Evolutionary conservation across 371 early-diverging fungal genomes (phyloP).

Genomic region (Massospora cicadina): DNA sequence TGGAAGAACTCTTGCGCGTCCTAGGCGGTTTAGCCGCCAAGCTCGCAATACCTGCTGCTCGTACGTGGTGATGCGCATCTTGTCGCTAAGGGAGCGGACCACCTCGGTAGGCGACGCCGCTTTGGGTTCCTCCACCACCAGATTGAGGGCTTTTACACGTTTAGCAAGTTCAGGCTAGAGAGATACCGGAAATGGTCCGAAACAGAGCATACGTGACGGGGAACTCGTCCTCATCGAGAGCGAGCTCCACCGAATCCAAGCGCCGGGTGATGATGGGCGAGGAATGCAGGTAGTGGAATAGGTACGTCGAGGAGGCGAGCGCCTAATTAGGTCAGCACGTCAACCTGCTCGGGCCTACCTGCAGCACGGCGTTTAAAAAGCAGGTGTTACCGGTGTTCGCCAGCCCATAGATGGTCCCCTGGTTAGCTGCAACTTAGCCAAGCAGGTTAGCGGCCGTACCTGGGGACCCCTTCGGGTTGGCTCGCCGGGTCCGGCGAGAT

Average conservation of each 20-base stretch:
- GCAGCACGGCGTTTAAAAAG: constrained; percentile 80
- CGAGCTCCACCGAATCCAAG: background rate
- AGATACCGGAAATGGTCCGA: constrained; percentile 1
- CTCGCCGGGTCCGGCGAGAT: background rate
- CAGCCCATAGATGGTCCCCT: constrained; percentile 36
- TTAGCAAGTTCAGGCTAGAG: background rate
- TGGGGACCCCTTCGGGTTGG: background rate
- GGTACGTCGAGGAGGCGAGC: constrained; percentile 25
- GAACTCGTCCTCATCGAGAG: background rate
- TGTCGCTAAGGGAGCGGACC: constrained; percentile 21
- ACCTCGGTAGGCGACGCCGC: constrained; percentile 3
- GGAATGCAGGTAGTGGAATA: constrained; percentile 17
- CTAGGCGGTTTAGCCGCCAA: constrained; percentile 18
- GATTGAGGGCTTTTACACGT: background rate
- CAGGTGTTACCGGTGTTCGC: constrained; percentile 87
- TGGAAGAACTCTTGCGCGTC: constrained; percentile 91
- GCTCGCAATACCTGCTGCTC: constrained; percentile 21
- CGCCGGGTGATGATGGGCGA: background rate
- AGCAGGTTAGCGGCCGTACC: background rate
- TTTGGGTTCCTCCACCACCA: background rate
- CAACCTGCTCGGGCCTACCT: constrained; percentile 26
- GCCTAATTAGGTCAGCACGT: constrained; percentile 21
- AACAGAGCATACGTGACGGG: background rate
- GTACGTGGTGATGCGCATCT: constrained; percentile 22
- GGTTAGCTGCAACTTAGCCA: background rate